These are phyloP conservation scores for Domatiomyces catenatus DNA, from an alignment of 2,329 filamentous ascomycete genomes.

Conservation along the genomic window DNA sequence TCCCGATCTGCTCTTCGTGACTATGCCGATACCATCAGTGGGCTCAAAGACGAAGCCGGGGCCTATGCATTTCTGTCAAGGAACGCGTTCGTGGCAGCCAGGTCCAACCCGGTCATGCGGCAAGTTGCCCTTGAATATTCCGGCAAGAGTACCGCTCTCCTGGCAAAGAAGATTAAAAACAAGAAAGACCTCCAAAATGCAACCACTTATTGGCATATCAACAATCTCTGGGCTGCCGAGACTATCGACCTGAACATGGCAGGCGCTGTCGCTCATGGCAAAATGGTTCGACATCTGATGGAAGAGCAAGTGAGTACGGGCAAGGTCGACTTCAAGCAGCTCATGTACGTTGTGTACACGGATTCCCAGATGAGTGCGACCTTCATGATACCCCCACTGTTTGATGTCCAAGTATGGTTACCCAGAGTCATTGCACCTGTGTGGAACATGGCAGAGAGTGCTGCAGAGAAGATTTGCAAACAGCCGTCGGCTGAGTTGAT, in stretches of 20 bases:
- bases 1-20: neutral
- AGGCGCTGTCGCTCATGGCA: slow-evolving; percentile 2
- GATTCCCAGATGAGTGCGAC: slow-evolving; percentile 4
- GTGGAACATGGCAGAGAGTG: neutral
- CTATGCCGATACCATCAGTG: neutral
- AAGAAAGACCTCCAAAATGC: neutral
- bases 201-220: slow-evolving; percentile 1
- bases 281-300: slow-evolving; percentile 2
- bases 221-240: slow-evolving; percentile 1
- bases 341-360: slow-evolving; percentile 4
- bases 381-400: slow-evolving; percentile 3
- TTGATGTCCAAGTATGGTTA: slow-evolving; percentile 4
- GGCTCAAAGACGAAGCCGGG: neutral
- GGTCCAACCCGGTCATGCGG: neutral
- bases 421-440: slow-evolving; percentile 2
- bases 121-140: neutral
- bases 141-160: neutral
- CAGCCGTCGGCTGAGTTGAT: neutral
- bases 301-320: slow-evolving; percentile 1
- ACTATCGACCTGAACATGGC: neutral
- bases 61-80: neutral
- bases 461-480: neutral
- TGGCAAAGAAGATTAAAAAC: slow-evolving; percentile 1
- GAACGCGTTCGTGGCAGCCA: neutral
- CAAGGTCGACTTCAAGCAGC: slow-evolving; percentile 2